Conservation (phyloP, 805 yeast genomes). For the Debaryomyces castellii region DNA sequence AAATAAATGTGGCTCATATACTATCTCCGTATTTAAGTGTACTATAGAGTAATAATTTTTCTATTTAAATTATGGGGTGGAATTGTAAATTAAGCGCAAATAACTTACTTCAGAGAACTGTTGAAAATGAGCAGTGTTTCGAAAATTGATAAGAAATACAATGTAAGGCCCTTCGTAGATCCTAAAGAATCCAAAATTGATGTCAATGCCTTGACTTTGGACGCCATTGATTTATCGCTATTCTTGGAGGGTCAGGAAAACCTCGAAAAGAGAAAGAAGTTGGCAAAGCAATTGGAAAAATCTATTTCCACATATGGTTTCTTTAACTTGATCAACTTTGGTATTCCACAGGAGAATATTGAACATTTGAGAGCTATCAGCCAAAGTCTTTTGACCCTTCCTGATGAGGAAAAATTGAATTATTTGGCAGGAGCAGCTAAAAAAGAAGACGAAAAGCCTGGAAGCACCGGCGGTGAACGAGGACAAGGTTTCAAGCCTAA, state of each 20-base stretch:
- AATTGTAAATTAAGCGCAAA: no score
- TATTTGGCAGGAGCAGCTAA: slow-evolving; percentile 29
- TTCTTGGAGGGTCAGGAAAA: slow-evolving; percentile 37
- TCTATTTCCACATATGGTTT: slow-evolving; percentile 45
- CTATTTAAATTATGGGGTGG: neutral
- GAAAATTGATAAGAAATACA: slow-evolving; percentile 20
- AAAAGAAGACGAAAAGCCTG: slow-evolving; percentile 25
- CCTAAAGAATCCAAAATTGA: slow-evolving; percentile 16
- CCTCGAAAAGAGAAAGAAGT: slow-evolving; percentile 16
- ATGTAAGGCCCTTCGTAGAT: slow-evolving; percentile 23
- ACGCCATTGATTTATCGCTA: slow-evolving; percentile 34
- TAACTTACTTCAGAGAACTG: no score
- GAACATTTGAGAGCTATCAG: slow-evolving; percentile 21
- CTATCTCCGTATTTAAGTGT: neutral
- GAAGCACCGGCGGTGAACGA: slow-evolving; percentile 43
- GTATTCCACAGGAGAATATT: slow-evolving; percentile 16
- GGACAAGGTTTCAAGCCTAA: slow-evolving; percentile 49
- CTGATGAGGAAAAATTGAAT: slow-evolving; percentile 21
- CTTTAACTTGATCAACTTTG: slow-evolving; percentile 35
- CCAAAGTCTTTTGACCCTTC: slow-evolving; percentile 25
- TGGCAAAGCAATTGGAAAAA: slow-evolving; percentile 37
- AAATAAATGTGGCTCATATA: neutral
- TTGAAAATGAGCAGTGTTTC: neutral
- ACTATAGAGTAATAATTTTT: neutral
- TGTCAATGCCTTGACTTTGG: slow-evolving; percentile 22